Evolutionary conservation across 371 early-diverging fungal genomes (phyloP), one percentile per base, ranked within the genome.

Genomic region (Apophysomyces ossiformis): DNA sequence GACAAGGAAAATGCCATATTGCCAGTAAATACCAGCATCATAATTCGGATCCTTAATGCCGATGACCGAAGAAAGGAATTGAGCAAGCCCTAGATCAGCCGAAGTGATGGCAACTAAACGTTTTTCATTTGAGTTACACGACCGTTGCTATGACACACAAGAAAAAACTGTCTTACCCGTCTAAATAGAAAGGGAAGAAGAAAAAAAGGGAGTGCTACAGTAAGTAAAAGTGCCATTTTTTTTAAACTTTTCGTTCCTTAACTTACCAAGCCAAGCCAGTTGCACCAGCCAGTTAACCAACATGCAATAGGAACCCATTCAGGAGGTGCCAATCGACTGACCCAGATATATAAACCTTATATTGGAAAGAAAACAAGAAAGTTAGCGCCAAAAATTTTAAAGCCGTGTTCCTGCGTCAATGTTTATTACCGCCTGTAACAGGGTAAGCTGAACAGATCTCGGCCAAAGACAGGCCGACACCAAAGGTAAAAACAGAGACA

Each of bases 401-500:
- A 57, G 6, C 32, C 6, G 8, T 60, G 37, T 13, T 57, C 35
- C 16, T 11, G 26, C 26, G 37, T 36, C 7, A 39, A 76, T 85
- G 86, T 35, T 83, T 63, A 26, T 26, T 26, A 32, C 86, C 86
- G 16, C 91, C 91, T 12, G 88, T 84, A 12, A 87, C 83, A 6
- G 91, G 91, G 70, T 79, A 87, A 11, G 90, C 84, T 1, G 87
- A 87, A 63, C 89, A 89, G 65, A 91, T 91, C 71, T 91, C 91
- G 16, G 91, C 91, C 69, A 90, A 66, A 9, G 87, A 84, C 37
- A 89, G 67, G 13, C 84, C 91, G 7, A 89, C 81, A 63, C 78
- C 75, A 70, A 89, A 73, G 2, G 88, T 87, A 60, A 88, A 86
- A 60, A 82, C 47, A n/a, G 84, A 78, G 16, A 86, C 86, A 18